Evolutionary conservation across 2,329 filamentous ascomycete species (phyloP).

Genomic region (Neoscytalidium dimidiatum): DNA sequence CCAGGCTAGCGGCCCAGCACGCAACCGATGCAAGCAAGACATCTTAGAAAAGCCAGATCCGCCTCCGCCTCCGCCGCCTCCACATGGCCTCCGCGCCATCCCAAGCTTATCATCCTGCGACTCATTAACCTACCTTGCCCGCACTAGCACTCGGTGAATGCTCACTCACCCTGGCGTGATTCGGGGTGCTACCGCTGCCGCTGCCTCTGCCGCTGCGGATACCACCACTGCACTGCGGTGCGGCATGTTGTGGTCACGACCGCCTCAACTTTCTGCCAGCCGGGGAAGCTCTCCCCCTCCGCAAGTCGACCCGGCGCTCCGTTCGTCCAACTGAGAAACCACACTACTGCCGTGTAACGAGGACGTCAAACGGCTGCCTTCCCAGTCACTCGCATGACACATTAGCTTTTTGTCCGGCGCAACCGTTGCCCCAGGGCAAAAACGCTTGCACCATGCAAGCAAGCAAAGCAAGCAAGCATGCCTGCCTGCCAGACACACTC

Average conservation of each 20-base stretch:
- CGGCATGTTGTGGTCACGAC: not conserved
- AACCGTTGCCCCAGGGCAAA: not conserved
- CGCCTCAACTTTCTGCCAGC: constrained; percentile 5
- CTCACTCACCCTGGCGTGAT: not conserved
- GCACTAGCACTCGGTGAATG: not conserved
- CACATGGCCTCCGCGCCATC: not conserved
- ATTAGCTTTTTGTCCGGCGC: not conserved
- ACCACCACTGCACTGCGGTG: no score
- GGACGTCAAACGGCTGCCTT: constrained; percentile 1
- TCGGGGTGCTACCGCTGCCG: not conserved
- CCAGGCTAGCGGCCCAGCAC: not conserved
- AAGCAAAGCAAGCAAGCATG: constrained; percentile 7
- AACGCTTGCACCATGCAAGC: constrained; percentile 4
- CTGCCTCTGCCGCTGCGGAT: no score
- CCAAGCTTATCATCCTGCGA: not conserved
- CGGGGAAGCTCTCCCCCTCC: no score
- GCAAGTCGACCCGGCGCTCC: no score
- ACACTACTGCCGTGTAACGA: constrained; percentile 13
- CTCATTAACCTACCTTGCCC: not conserved
- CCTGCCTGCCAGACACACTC: constrained; percentile 8
- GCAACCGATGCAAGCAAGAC: not conserved
- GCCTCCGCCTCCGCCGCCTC: not conserved
- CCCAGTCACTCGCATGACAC: constrained; percentile 14
- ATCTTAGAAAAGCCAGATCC: not conserved
- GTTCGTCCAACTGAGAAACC: not conserved